A percentile compares a stretch with the other conserved stretches of the same genome.
These are phyloP conservation scores for Diplodia seriata DNA, from an alignment of 2,329 filamentous ascomycete genomes.

Conservation along the genomic window DNA sequence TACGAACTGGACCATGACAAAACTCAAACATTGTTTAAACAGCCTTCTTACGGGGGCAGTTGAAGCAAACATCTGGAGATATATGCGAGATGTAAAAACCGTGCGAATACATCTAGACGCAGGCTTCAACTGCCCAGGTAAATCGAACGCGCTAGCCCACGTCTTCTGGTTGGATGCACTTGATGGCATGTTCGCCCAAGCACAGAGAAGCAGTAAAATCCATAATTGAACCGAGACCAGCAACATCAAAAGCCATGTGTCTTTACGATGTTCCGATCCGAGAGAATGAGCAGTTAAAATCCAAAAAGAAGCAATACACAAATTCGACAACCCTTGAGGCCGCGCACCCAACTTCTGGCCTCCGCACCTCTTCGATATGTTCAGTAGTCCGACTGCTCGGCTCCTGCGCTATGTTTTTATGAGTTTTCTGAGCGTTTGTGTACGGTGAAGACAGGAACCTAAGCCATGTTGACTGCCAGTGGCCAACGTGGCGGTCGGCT, in stretches of 20 bases:
- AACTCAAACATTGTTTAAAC: too few relatives aligned
- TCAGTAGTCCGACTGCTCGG: slow-evolving; percentile 4
- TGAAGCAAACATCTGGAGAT: too few relatives aligned
- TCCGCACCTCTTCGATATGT: slow-evolving; percentile 2
- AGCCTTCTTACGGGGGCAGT: too few relatives aligned
- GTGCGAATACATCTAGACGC: too few relatives aligned
- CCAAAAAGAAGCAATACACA: slow-evolving; percentile 24
- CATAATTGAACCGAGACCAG: neutral
- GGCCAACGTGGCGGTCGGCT: slow-evolving; percentile 19
- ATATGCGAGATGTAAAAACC: neutral
- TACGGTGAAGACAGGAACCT: slow-evolving; percentile 22
- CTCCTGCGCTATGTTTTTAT: slow-evolving; percentile 18
- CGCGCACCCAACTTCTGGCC: slow-evolving; percentile 4
- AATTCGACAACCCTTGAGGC: slow-evolving; percentile 14
- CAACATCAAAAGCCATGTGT: slow-evolving; percentile 2
- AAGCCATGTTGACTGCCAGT: neutral
- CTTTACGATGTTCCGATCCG: slow-evolving; percentile 9
- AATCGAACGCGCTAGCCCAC: too few relatives aligned
- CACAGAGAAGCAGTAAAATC: neutral
- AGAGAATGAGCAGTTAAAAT: neutral
- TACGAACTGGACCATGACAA: neutral
- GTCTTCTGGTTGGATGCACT: too few relatives aligned
- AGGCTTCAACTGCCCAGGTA: too few relatives aligned
- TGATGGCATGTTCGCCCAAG: neutral
- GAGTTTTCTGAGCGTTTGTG: slow-evolving; percentile 23